Percentiles rank a stretch among this genome's conserved stretches.
phyloP scores from a whole-genome alignment of 179 eudicot species.

The Beta corolliflora region DNA sequence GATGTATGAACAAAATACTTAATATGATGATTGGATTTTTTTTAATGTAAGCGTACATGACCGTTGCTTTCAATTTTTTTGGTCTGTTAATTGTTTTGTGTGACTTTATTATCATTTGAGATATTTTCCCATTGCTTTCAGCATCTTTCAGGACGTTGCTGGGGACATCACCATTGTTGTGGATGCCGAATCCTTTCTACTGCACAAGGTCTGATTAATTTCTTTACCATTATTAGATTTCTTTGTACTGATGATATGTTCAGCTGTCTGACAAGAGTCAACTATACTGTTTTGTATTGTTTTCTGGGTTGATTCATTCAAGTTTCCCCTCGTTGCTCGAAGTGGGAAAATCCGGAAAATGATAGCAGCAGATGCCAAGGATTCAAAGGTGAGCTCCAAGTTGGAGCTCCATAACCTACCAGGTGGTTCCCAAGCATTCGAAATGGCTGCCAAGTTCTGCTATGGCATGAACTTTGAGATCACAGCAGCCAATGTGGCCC shows the following conservation, averaged over 20 bases:
- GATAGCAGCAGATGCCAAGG: conserved; percentile 61
- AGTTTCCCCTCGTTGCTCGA: conserved; percentile 71
- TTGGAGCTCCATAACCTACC: conserved; percentile 58
- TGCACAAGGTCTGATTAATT: conserved; percentile 54
- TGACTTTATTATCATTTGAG: background rate
- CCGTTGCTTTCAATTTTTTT: background rate
- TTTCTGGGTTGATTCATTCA: conserved; percentile 5
- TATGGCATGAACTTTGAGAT: conserved; percentile 75
- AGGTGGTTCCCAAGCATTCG: conserved; percentile 60
- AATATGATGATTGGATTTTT: background rate
- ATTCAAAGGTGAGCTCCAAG: conserved; percentile 34
- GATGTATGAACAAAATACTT: background rate
- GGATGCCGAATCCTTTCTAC: conserved; percentile 55
- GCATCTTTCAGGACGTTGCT: conserved; percentile 70
- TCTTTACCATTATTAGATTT: background rate
- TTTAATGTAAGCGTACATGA: background rate
- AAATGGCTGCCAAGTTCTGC: conserved; percentile 69
- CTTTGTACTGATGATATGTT: background rate
- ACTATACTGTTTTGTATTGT: background rate
- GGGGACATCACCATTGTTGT: conserved; percentile 60
- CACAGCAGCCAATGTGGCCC: conserved; percentile 56
- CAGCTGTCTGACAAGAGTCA: conserved; percentile 17
- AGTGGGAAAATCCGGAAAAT: conserved; percentile 66
- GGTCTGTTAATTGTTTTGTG: background rate
- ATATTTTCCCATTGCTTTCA: conserved; percentile 24